Base-by-base conservation (phyloP, 2,329 filamentous ascomycete species). In the Fusarium sp. region DNA sequence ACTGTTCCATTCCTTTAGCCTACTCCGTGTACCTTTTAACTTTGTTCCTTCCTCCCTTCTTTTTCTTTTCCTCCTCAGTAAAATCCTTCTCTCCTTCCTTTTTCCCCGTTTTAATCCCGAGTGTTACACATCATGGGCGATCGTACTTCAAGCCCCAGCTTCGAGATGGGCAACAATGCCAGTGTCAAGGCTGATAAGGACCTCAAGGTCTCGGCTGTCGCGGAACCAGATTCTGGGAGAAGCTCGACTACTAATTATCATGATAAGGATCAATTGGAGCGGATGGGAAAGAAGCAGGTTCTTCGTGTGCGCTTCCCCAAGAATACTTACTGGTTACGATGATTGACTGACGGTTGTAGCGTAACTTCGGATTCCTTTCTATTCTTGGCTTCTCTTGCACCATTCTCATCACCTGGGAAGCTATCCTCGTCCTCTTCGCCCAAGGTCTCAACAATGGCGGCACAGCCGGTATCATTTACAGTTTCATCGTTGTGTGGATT, bases 391-490 rank as follows among this genome's bases (percentile, higher is more conserved):
- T 87, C 63, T 82, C 83, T n/a, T 84, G 83, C 65, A 83, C 85
- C 24, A 79, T 86, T 37, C 82, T 86, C 70, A 82, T 83, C 51
- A 87, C 86, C 0, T 88, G 86, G 86, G 86, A 88, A 73, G 67
- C 65, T 1, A 76, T 76, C 58, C 80, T 79, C 0, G 77, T 78
- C 7, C 72, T 78, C 5, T 79, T 81, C 40, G 67, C 73, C 0
- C 75, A 75, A 4, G 79, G 78, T 9, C 77, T 84, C 22, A 69
- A 77, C n/a, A 86, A 87, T 68, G 86, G 86, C 10, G 86, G 86
- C 16, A 82, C 83, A 2, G 85, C 82, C 5, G 86, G 85, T 25
- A 78, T 87, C 13, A 82, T 88, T 42, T 88, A 85, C 79, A 81
- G 84, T 6, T 87, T 83, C 57, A 63, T 87, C 4, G 74, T 85